A percentile compares a stretch with the other conserved stretches of the same genome.
Evolutionary conservation across 768 basidiomycete genomes (phyloP).

Genomic region (Daedalea quercina): DNA sequence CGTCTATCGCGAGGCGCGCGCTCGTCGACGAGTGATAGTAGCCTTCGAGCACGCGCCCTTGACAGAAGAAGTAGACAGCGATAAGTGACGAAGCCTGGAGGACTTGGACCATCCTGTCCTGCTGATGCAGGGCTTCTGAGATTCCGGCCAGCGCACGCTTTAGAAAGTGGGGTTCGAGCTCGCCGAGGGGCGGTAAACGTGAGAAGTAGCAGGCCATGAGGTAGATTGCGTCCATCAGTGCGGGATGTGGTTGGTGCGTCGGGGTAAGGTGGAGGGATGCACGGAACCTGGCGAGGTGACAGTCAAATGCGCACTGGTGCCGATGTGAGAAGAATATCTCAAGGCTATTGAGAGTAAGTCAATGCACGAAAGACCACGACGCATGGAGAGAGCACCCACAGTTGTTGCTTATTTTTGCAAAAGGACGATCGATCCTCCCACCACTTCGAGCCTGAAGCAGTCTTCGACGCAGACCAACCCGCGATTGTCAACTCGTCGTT

Average conservation of each 20-base stretch:
- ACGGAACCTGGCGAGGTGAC: conserved; percentile 38
- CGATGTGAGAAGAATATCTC: conserved; percentile 49
- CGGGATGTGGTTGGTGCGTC: conserved; percentile 40
- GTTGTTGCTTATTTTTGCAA: conserved; percentile 30
- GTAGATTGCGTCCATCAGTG: conserved; percentile 55
- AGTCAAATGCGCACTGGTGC: conserved; percentile 54
- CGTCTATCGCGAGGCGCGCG: conserved; percentile 52
- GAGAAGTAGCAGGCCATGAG: conserved; percentile 54
- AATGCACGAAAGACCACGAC: conserved; percentile 4
- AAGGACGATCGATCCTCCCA: conserved; percentile 19
- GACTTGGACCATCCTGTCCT: conserved; percentile 50
- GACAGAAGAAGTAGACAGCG: conserved; percentile 53
- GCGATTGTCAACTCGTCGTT: neutral
- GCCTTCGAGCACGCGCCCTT: conserved; percentile 49
- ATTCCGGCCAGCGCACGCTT: conserved; percentile 44
- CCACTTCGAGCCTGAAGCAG: conserved; percentile 8
- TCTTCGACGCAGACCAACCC: neutral
- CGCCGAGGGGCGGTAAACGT: conserved; percentile 31
- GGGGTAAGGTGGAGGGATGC: conserved; percentile 24
- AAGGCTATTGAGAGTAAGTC: conserved; percentile 29
- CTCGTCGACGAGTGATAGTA: conserved; percentile 56
- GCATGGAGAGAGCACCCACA: conserved; percentile 25
- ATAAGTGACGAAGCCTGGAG: conserved; percentile 56
- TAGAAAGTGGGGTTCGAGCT: conserved; percentile 43
- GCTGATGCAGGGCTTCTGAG: conserved; percentile 43